phyloP scores from a whole-genome alignment of 768 basidiomycete genomes.

The Serendipita vermifera region DNA sequence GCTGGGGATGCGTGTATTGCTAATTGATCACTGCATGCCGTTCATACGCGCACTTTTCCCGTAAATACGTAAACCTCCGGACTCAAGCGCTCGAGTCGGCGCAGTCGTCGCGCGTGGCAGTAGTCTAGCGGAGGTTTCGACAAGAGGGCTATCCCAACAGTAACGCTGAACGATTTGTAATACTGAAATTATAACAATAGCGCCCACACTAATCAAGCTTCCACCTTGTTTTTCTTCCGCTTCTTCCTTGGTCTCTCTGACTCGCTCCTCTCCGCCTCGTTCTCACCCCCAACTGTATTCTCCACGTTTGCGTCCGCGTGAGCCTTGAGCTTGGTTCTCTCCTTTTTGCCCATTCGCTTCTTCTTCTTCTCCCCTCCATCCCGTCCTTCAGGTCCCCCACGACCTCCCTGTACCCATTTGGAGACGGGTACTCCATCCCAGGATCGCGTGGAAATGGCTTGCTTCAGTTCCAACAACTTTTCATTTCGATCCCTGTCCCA shows the following conservation, averaged over 20 bases:
- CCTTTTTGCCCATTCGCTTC: conserved; percentile 26
- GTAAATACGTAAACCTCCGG: too few relatives aligned
- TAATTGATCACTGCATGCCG: too few relatives aligned
- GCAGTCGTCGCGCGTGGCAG: too few relatives aligned
- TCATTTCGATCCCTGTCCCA: conserved; percentile 56
- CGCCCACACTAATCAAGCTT: too few relatives aligned
- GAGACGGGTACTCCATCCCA: conserved; percentile 9
- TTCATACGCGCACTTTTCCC: too few relatives aligned
- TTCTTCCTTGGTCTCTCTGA: conserved; percentile 3
- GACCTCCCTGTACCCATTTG: neutral
- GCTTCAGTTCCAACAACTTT: conserved; percentile 60
- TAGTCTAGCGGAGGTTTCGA: too few relatives aligned
- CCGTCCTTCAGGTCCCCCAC: neutral
- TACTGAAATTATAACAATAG: too few relatives aligned
- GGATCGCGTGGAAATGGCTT: conserved; percentile 32
- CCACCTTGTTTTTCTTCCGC: too few relatives aligned
- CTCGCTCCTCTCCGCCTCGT: conserved; percentile 13
- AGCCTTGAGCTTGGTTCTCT: conserved; percentile 19
- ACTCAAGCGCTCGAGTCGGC: too few relatives aligned
- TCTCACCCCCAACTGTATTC: neutral
- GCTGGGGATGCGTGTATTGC: too few relatives aligned
- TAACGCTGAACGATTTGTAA: too few relatives aligned
- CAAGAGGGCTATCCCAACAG: too few relatives aligned
- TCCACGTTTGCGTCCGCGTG: conserved; percentile 1
- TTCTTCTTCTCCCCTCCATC: conserved; percentile 14